Evolutionary conservation across 2,329 filamentous ascomycete genomes (phyloP), one percentile per base, ranked within the genome.

Genomic region (Stagonosporopsis tanaceti): DNA sequence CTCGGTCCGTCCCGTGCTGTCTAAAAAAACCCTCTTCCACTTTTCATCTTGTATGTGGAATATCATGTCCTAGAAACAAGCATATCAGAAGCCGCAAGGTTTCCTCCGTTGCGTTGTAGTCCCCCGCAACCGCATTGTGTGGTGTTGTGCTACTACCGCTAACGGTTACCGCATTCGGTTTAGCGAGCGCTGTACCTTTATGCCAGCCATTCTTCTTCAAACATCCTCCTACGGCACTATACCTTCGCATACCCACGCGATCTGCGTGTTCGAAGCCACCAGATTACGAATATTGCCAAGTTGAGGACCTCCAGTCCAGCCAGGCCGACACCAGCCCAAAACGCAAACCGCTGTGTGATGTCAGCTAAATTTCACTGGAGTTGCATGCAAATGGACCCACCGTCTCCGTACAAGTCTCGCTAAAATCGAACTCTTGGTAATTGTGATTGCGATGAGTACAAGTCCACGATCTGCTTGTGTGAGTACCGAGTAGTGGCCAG

Each of bases 321-420:
- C 12, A 68, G 47, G 11, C 47, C 53, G 6, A 66, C 60, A 17
- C 61, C 57, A 44, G 61, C 61, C 65, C 63, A 68, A 20, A 63
- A 61, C 2, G 61, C 61, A 17, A 65, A 63, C 4, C 62, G 54
- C 60, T 61, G 24, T 15, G 6, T 8, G 38, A 28, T 28, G 25
- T 62, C 22, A 61, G 56, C 41, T 35, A 25, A 24, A n/a, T 17
- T n/a, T 22, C 6, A 3, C 14, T 6, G 14, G 15, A 4, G 32
- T n/a, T 15, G 14, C 3, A n/a, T 9, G n/a, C 40, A 44, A 30
- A 37, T 17, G 12, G 14, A 41, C 50, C 53, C 39, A 67, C 65
- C 65, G 63, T 66, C 35, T 65, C 51, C 4, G 53, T 60, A 40
- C 63, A 65, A 20, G 50, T 61, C 22, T 61, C 42, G 8, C 34